Evolutionary conservation across 2,329 filamentous ascomycete species (phyloP), one percentile per base, ranked within the genome.

Genomic region (Davidsoniella virescens): DNA sequence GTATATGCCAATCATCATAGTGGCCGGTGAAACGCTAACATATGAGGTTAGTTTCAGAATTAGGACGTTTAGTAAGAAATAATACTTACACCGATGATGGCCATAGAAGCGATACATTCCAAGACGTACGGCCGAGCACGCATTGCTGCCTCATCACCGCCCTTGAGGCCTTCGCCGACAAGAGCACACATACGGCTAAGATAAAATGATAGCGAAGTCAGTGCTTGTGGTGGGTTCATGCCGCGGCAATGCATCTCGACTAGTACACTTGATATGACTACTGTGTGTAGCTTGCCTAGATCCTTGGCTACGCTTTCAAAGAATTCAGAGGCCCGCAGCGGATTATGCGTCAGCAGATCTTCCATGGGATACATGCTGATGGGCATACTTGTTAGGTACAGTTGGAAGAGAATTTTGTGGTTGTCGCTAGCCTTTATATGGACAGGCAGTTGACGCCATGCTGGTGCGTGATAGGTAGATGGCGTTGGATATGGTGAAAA

Each of bases 91-190:
- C 47, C 43, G 17, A 53, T 53, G 26, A 53, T 49, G 2, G 51
- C 47, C 51, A 53, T 53, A 5, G 51, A 53, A 3, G 47, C 51
- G 44, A 53, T 53, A 46, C 51, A 53, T 44, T 53, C 51, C 4
- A 53, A 12, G 2, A 53, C 47, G 47, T 53, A 53, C n/a, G 51
- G 51, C 14, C 40, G 37, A n/a, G 43, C 43, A 39, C 40, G 42
- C 23, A 47, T 47, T 4, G 51, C 44, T 14, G 47, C 47, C 25
- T 53, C 48, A 41, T 53, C 44, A 14, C 51, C 51, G 12, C 50
- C 51, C 29, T 53, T 53, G 20, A 53, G 37, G 9, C 51, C 47
- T 9, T 53, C 51, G 29, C 51, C 38, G n/a, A 53, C 51, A 10
- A 53, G 41, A 12, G 51, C 51, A 41, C 51, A 53, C 51, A 53